Conservation (phyloP, 192 early-diverging fungal species). For the Podila minutissima region DNA sequence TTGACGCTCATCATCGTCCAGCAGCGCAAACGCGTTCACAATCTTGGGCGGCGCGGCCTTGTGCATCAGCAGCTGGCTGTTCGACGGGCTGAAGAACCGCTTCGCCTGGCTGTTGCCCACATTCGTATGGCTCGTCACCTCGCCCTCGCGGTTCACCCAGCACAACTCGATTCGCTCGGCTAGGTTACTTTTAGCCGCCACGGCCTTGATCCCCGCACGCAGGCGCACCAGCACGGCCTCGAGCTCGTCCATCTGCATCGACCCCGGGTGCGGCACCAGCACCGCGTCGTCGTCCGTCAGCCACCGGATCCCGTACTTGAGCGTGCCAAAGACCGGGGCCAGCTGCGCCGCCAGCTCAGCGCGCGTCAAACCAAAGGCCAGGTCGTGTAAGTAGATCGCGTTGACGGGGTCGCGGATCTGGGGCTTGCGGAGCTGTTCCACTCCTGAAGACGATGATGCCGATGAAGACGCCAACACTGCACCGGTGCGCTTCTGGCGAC, state of each 20-base stretch:
- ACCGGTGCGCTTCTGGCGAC: slow-evolving; percentile 48
- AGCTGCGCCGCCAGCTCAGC: slow-evolving; percentile 58
- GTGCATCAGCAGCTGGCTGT: slow-evolving; percentile 14
- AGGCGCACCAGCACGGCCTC: slow-evolving; percentile 57
- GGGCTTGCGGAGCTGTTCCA: slow-evolving; percentile 51
- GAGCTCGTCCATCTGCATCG: slow-evolving; percentile 60
- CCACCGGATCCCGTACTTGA: slow-evolving; percentile 59
- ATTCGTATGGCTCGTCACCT: slow-evolving; percentile 56
- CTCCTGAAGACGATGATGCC: slow-evolving; percentile 6
- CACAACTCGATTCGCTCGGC: slow-evolving; percentile 58
- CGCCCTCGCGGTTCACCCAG: slow-evolving; percentile 64
- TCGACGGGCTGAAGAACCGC: slow-evolving; percentile 28
- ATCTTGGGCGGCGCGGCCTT: slow-evolving; percentile 20
- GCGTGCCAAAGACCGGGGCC: slow-evolving; percentile 57
- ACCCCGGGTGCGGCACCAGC: slow-evolving; percentile 52
- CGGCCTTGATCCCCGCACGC: slow-evolving; percentile 49
- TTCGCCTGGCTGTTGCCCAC: slow-evolving; percentile 32
- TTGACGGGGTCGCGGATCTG: slow-evolving; percentile 65
- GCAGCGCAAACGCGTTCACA: slow-evolving; percentile 33
- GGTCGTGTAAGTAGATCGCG: slow-evolving; percentile 61
- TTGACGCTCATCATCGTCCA: slow-evolving; percentile 45
- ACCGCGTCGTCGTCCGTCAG: slow-evolving; percentile 61
- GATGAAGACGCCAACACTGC: neutral
- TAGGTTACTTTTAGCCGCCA: slow-evolving; percentile 38
- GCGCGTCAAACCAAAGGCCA: slow-evolving; percentile 61